A percentile compares a stretch with the other conserved stretches of the same genome.
phyloP scores from a whole-genome alignment of 805 yeast species.

The Yarrowia sp. region DNA sequence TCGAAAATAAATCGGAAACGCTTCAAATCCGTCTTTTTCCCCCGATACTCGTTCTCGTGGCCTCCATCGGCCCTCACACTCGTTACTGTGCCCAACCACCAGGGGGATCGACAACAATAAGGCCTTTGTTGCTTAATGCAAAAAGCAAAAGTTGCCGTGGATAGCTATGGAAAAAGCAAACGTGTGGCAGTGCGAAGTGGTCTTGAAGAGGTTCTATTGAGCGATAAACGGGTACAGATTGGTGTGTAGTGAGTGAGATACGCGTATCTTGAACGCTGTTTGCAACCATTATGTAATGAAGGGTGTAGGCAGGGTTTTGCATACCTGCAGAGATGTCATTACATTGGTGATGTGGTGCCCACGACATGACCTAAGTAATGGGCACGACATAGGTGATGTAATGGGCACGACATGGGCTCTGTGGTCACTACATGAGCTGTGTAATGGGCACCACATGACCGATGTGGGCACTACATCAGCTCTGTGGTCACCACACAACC shows the following conservation, averaged over 20 bases:
- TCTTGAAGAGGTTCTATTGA: background rate
- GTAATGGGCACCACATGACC: too few species aligned
- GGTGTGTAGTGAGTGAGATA: background rate
- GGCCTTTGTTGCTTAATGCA: background rate
- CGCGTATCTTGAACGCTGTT: background rate
- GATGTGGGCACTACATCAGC: background rate
- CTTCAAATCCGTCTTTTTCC: background rate
- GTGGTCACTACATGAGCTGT: too few species aligned
- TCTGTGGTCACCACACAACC: too few species aligned
- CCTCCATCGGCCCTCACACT: background rate
- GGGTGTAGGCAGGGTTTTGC: too few species aligned
- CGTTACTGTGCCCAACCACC: background rate
- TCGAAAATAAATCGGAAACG: too few species aligned
- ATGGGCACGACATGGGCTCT: too few species aligned
- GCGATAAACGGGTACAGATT: too few species aligned
- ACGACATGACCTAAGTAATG: too few species aligned
- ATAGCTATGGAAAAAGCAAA: background rate
- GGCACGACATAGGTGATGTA: too few species aligned
- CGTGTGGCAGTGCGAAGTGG: background rate
- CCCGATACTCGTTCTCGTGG: background rate
- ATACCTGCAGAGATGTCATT: too few species aligned
- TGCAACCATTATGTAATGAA: background rate
- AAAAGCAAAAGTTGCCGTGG: background rate
- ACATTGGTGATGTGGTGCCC: too few species aligned
- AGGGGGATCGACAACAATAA: constrained; percentile 6